Evolutionary conservation across 1,139 yeast genomes (phyloP).

Genomic region (Candida smagusa): DNA sequence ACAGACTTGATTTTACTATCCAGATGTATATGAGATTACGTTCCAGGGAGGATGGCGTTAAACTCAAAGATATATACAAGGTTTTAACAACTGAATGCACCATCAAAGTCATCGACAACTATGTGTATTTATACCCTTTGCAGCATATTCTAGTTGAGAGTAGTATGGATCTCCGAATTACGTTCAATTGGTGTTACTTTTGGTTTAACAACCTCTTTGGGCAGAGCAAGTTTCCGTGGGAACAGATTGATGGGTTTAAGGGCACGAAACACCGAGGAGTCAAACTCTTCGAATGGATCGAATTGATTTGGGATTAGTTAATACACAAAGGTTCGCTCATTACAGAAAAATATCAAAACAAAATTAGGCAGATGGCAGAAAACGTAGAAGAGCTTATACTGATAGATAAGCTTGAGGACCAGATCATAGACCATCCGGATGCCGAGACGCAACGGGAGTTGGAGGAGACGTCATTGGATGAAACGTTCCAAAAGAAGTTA

Average conservation of each 20-base stretch:
- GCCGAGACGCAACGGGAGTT: conserved; percentile 33
- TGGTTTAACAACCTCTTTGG: conserved; percentile 21
- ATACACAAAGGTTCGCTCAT: background rate
- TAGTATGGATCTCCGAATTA: conserved; percentile 3
- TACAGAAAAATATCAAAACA: background rate
- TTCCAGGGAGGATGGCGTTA: background rate
- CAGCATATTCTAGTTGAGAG: background rate
- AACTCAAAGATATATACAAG: background rate
- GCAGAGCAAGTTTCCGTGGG: conserved; percentile 38
- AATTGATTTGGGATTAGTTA: conserved; percentile 25
- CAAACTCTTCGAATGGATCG: conserved; percentile 48
- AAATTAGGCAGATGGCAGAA: background rate
- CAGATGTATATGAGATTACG: too few species aligned
- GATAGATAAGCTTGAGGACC: conserved; percentile 47
- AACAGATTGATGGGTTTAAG: conserved; percentile 64
- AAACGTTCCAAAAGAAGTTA: conserved; percentile 43
- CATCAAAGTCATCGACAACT: too few species aligned
- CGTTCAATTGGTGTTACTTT: conserved; percentile 15
- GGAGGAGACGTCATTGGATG: conserved; percentile 33
- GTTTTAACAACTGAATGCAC: background rate
- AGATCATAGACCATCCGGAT: conserved; percentile 47
- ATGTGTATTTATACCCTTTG: background rate
- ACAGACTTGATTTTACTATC: too few species aligned
- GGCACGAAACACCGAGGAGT: conserved; percentile 59
- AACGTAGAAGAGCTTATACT: conserved; percentile 32